phyloP scores from a whole-genome alignment of 108 stramenopile genomes.

The Skeletonema tropicum region DNA sequence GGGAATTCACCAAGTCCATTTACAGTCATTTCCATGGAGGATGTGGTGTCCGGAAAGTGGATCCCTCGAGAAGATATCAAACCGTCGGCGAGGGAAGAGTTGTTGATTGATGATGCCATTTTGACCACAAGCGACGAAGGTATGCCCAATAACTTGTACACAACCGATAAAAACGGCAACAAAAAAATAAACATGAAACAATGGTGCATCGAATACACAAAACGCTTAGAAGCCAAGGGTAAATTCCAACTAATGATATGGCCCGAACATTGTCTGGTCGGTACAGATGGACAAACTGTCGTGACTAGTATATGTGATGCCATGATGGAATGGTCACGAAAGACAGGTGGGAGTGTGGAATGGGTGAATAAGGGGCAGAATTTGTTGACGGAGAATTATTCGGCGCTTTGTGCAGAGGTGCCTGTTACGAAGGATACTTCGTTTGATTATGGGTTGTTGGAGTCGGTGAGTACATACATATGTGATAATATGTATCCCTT shows the following conservation, averaged over 20 bases:
- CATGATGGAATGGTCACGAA: constrained; percentile 66
- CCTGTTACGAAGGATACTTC: constrained; percentile 59
- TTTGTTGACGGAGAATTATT: constrained; percentile 92
- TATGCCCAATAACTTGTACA: not conserved
- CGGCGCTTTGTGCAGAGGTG: constrained; percentile 89
- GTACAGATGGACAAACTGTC: constrained; percentile 72
- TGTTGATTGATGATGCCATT: constrained; percentile 30
- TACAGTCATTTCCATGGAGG: constrained; percentile 77
- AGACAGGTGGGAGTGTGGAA: constrained; percentile 66
- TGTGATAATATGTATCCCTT: not conserved
- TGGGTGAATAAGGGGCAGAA: constrained; percentile 89
- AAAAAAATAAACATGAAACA: constrained; percentile 46
- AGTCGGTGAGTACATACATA: constrained; percentile 45
- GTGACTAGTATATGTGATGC: constrained; percentile 62
- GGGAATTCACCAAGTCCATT: constrained; percentile 74
- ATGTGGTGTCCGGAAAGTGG: constrained; percentile 71
- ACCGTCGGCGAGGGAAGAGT: not conserved
- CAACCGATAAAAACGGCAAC: constrained; percentile 9
- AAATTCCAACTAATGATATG: constrained; percentile 86
- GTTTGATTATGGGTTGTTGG: constrained; percentile 57
- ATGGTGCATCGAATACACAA: constrained; percentile 70
- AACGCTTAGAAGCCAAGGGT: constrained; percentile 68
- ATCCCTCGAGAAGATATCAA: constrained; percentile 52
- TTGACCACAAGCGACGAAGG: constrained; percentile 12
- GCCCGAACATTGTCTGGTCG: constrained; percentile 97